Conservation (phyloP, 2,329 filamentous ascomycete genomes). For the Penicillium polonicum region DNA sequence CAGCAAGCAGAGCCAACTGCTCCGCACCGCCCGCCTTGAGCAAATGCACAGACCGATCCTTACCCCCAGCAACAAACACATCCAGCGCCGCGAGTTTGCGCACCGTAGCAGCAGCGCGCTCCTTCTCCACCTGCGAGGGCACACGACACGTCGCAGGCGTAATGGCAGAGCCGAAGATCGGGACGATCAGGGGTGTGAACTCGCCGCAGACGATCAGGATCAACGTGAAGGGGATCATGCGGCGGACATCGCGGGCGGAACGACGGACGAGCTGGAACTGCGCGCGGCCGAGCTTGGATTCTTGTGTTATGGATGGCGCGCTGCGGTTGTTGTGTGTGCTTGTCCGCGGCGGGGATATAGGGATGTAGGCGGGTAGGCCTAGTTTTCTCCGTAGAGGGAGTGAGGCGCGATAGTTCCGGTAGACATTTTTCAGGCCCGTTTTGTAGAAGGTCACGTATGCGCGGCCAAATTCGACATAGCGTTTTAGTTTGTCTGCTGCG, state of each 20-base stretch:
- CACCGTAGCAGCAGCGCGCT: conserved; percentile 54
- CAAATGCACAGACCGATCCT: conserved; percentile 12
- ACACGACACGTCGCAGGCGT: conserved; percentile 83
- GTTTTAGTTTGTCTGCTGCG: conserved; percentile 37
- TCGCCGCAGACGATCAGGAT: conserved; percentile 79
- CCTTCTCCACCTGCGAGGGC: conserved; percentile 66
- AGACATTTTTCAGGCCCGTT: conserved; percentile 72
- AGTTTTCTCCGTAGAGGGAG: conserved; percentile 34
- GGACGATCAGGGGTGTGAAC: conserved; percentile 76
- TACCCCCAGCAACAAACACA: conserved; percentile 23
- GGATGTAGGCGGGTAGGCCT: conserved; percentile 35
- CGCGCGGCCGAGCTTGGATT: conserved; percentile 54
- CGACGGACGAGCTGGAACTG: conserved; percentile 70
- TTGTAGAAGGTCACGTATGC: conserved; percentile 87
- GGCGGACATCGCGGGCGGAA: conserved; percentile 68
- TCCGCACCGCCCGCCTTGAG: conserved; percentile 16
- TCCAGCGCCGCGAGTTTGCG: conserved; percentile 30
- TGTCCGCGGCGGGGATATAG: conserved; percentile 28
- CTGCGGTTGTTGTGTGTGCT: conserved; percentile 12
- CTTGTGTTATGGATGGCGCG: not conserved
- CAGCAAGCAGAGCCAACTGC: conserved; percentile 33
- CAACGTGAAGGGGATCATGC: conserved; percentile 74
- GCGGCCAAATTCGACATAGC: conserved; percentile 58
- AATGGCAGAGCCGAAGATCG: conserved; percentile 64
- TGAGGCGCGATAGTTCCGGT: conserved; percentile 57